phyloP scores from a whole-genome alignment of 2,329 filamentous ascomycete genomes.

The Cladorrhinum sp. region DNA sequence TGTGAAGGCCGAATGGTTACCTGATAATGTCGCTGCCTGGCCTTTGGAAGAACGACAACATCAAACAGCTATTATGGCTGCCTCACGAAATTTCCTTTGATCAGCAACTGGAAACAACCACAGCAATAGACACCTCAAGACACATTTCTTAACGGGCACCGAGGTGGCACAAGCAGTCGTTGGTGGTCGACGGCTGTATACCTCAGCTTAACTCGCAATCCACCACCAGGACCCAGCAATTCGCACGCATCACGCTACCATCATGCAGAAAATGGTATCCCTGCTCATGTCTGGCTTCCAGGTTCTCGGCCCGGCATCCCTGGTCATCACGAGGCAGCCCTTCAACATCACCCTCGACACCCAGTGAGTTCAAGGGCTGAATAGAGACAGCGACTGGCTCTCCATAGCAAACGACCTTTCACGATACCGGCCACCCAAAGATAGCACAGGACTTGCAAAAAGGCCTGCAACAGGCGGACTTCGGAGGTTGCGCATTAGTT shows the following conservation, averaged over 20 bases:
- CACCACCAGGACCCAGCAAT: background rate
- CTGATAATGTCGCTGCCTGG: too few relatives aligned
- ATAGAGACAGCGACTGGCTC: too few relatives aligned
- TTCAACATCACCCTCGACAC: background rate
- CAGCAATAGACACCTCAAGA: background rate
- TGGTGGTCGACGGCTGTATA: background rate
- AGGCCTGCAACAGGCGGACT: background rate
- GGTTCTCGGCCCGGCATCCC: background rate
- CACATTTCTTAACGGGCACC: background rate
- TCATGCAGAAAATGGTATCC: background rate
- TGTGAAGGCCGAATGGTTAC: too few relatives aligned
- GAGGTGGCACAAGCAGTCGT: background rate
- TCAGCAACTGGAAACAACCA: background rate
- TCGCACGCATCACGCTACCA: background rate
- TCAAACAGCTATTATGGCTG: too few relatives aligned
- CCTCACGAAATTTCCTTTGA: background rate
- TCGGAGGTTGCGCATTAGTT: conserved; percentile 5
- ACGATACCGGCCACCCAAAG: too few relatives aligned
- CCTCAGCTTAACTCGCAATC: background rate
- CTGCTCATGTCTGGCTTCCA: background rate
- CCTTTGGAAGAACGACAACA: too few relatives aligned
- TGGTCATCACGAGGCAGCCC: background rate
- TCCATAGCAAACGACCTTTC: too few relatives aligned
- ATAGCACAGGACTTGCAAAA: background rate
- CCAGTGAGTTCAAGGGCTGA: too few relatives aligned